Conservation (phyloP, 1,284 basidiomycete species). For the Marasmius tenuissimus region DNA sequence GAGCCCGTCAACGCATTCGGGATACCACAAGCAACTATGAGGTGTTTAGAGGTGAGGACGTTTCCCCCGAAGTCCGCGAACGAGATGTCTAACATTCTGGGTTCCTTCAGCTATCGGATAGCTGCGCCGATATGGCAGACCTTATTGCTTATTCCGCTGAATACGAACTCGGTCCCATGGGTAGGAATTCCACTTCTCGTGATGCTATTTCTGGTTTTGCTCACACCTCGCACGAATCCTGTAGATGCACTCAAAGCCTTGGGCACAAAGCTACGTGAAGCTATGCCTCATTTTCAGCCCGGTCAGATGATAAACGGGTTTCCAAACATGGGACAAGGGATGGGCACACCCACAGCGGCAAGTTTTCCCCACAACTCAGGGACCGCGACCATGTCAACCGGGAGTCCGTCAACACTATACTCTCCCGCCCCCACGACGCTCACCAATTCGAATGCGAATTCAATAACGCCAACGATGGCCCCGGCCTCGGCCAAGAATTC, state of each 20-base stretch:
- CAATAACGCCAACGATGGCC: constrained; percentile 18
- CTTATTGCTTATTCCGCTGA: constrained; percentile 65
- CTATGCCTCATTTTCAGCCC: neutral
- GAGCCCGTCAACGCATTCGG: constrained; percentile 84
- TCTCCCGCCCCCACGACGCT: constrained; percentile 38
- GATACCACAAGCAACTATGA: constrained; percentile 82
- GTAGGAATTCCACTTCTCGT: constrained; percentile 40
- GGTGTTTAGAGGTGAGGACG: constrained; percentile 68
- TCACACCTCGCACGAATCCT: neutral
- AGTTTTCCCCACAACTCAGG: neutral
- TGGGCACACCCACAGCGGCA: constrained; percentile 19
- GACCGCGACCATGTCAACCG: constrained; percentile 1
- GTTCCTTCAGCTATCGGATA: constrained; percentile 62
- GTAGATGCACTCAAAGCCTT: neutral
- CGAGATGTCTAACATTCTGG: constrained; percentile 1
- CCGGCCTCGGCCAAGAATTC: constrained; percentile 36
- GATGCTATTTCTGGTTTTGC: neutral
- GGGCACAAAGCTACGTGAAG: neutral
- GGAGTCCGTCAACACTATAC: constrained; percentile 36
- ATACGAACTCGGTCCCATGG: constrained; percentile 55
- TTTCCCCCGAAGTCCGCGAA: neutral
- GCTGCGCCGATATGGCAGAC: constrained; percentile 73
- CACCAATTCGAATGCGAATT: constrained; percentile 37
- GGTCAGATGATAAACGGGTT: neutral
- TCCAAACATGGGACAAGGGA: no score